Base-by-base conservation (phyloP, 2,329 filamentous ascomycete species). In the Xylaria sp. region DNA sequence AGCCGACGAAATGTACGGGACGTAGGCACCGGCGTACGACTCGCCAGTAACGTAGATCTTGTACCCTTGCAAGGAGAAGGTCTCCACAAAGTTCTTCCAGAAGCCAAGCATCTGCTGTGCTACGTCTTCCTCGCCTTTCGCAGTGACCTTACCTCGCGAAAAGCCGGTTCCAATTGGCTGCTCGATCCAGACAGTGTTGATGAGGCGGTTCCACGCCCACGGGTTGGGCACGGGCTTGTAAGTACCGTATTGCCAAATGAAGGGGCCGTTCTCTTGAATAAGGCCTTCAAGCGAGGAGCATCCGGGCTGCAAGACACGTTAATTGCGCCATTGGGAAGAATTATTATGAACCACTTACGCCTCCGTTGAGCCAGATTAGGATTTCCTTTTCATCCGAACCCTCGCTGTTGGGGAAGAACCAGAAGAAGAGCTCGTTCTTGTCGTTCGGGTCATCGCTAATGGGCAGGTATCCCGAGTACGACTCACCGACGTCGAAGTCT, bases 141-240 rank as follows among this genome's bases (percentile, higher is more conserved):
- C 87, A 0, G 81, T 88, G 2, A 84, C 78, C 0, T 75, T 82
- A 11, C 89, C 89, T 39, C 83, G 80, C 0, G 85, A 83, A 71
- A 89, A 92, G 11, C 89, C 89, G 0, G 88, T 89, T 35, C 80
- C 80, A 9, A 84, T 75, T 4, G 84, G 86, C 69, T 90, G 87
- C 67, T 90, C 89, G 7, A 89, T 80, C 83, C 86, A 94, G 52
- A 94, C 76, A 68, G 92, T 83, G 72, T 92, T 91, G 56, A 89
- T 89, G 42, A 93, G 74, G 54, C 88, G 88, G 61, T 83, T 83
- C 88, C 88, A 92, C n/a, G 82, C 82, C 76, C 87, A 92, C 0
- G 82, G 79, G 69, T 92, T 92, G 50, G 77, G 75, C 0, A 85
- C 78, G 0, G 89, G 88, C 16, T 79, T 78, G 58, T 79, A 82